Evolutionary conservation across 192 early-diverging fungal species (phyloP).

Genomic region (Polychytrium aggregatum): DNA sequence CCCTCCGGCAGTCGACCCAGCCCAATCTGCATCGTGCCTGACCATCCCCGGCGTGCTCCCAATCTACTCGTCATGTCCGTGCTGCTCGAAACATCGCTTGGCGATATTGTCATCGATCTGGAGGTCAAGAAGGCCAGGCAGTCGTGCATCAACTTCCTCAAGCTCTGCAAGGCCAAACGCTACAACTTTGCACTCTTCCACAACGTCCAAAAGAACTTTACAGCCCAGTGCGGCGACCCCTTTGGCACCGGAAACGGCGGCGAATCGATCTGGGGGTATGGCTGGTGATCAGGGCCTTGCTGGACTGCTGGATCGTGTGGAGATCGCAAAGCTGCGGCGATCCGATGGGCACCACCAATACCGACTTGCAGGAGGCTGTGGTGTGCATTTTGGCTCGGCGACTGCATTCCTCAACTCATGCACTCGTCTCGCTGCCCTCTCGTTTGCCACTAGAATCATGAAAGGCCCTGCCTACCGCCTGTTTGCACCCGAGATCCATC

Average conservation of each 20-base stretch:
- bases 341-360: too few relatives aligned
- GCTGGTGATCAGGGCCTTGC: background rate
- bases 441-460: constrained; percentile 31
- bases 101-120: constrained; percentile 85
- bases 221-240: constrained; percentile 66
- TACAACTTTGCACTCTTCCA: constrained; percentile 77
- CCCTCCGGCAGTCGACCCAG: too few relatives aligned
- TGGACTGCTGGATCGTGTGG: constrained; percentile 4
- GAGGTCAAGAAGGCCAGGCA: constrained; percentile 55
- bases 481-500: constrained; percentile 69
- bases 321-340: constrained; percentile 3
- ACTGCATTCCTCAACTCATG: too few relatives aligned
- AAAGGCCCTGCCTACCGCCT: constrained; percentile 45
- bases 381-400: too few relatives aligned
- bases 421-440: too few relatives aligned
- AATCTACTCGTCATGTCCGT: constrained; percentile 56
- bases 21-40: too few relatives aligned
- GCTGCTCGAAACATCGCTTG: constrained; percentile 78
- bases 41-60: too few relatives aligned
- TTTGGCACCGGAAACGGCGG: constrained; percentile 61
- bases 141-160: constrained; percentile 69
- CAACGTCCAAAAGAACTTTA: constrained; percentile 71
- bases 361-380: too few relatives aligned
- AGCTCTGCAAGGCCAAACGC: constrained; percentile 81
- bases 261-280: constrained; percentile 56